Conservation (phyloP, 441 rosid species). For the Adansonia grandidieri region DNA sequence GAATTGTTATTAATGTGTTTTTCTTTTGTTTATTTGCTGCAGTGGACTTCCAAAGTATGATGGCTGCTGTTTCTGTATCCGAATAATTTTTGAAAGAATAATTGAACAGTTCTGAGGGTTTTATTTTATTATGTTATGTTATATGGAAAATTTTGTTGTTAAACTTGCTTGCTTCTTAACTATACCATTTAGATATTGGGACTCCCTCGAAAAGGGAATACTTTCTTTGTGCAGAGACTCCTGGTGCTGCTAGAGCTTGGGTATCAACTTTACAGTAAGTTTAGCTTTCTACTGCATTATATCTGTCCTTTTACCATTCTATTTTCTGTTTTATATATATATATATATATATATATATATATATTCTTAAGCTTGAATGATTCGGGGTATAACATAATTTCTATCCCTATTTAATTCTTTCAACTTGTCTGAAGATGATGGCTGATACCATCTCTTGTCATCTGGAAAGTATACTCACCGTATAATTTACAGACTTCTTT, state of each 20-base stretch:
- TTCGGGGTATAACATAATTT: not conserved
- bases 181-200: constrained; percentile 67
- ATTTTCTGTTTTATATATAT: not conserved
- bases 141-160: not conserved
- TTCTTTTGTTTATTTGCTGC: constrained; percentile 22
- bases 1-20: constrained; percentile 20
- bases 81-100: constrained; percentile 8
- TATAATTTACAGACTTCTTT: not conserved
- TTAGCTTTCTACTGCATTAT: constrained; percentile 17
- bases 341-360: not conserved
- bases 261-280: constrained; percentile 93
- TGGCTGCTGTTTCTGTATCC: constrained; percentile 99
- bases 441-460: not conserved
- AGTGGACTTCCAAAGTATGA: constrained; percentile 97
- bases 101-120: not conserved
- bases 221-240: constrained; percentile 95
- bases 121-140: constrained; percentile 1
- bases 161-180: constrained; percentile 49
- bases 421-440: constrained; percentile 12
- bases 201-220: constrained; percentile 93
- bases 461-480: not conserved
- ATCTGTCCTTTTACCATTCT: not conserved
- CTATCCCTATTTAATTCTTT: not conserved
- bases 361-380: not conserved
- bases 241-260: constrained; percentile 98